Percentiles rank a stretch among this genome's conserved stretches.
Conservation (phyloP, 2,329 filamentous ascomycete genomes). For the Ramularia endophylla region DNA sequence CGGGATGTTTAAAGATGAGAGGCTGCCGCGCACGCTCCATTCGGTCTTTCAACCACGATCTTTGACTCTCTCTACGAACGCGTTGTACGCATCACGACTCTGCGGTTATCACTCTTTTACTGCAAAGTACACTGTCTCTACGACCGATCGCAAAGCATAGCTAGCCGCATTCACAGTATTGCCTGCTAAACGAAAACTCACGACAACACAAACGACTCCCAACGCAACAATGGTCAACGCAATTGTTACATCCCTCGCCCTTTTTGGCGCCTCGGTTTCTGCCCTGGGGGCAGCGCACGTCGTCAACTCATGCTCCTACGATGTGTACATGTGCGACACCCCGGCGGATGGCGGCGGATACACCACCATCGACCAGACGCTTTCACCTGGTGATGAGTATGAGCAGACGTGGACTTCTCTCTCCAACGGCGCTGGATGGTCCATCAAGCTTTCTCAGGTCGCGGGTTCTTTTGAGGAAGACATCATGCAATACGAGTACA, state of each 20-base stretch:
- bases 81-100: background rate
- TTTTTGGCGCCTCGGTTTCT: conserved; percentile 19
- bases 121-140: conserved; percentile 3
- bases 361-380: conserved; percentile 21
- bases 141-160: background rate
- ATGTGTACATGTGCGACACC: conserved; percentile 26
- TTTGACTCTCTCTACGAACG: background rate
- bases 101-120: conserved; percentile 2
- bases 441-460: conserved; percentile 35
- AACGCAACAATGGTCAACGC: conserved; percentile 16
- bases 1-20: too few relatives aligned
- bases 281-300: conserved; percentile 27
- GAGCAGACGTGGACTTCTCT: conserved; percentile 31
- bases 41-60: too few relatives aligned
- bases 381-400: conserved; percentile 24
- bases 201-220: background rate
- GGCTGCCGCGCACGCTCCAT: too few relatives aligned
- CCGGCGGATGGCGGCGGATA: conserved; percentile 26
- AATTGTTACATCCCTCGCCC: conserved; percentile 21
- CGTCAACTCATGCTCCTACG: conserved; percentile 30
- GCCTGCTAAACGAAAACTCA: too few relatives aligned
- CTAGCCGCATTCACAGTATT: too few relatives aligned
- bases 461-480: conserved; percentile 9
- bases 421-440: conserved; percentile 31
- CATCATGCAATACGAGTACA: conserved; percentile 37